Evolutionary conservation across 2,329 filamentous ascomycete genomes (phyloP).

Genomic region (Curvularia hawaiiensis): DNA sequence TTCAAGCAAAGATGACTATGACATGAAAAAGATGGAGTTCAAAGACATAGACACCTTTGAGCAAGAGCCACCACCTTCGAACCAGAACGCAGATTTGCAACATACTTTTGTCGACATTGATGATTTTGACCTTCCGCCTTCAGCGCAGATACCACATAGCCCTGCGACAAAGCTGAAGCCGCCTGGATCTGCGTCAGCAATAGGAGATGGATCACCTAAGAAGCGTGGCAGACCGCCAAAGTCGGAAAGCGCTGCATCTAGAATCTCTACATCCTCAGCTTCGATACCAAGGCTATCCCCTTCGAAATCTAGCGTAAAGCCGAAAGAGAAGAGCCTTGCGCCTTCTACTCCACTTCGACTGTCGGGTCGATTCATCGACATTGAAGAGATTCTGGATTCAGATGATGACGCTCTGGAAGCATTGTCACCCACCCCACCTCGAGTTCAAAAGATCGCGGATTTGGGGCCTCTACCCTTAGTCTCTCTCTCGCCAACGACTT

Average conservation of each 20-base stretch:
- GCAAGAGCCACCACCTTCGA: slow-evolving; percentile 33
- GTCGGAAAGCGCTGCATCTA: slow-evolving; percentile 14
- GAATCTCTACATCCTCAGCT: slow-evolving; percentile 8
- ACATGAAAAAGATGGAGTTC: slow-evolving; percentile 15
- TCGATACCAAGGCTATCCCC: slow-evolving; percentile 4
- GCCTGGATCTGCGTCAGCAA: slow-evolving; percentile 6
- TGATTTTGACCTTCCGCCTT: slow-evolving; percentile 29
- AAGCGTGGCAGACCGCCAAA: slow-evolving; percentile 33
- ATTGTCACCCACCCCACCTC: slow-evolving; percentile 44
- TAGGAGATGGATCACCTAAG: slow-evolving; percentile 18
- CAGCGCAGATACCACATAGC: slow-evolving; percentile 11
- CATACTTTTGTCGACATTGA: slow-evolving; percentile 36
- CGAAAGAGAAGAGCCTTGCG: neutral
- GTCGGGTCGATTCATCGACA: slow-evolving; percentile 35
- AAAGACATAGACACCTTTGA: slow-evolving; percentile 35
- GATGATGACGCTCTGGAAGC: slow-evolving; percentile 41
- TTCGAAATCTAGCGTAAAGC: slow-evolving; percentile 3
- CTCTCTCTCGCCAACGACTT: slow-evolving; percentile 4
- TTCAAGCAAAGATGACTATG: neutral
- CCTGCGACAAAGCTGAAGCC: neutral
- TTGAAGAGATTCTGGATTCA: slow-evolving; percentile 49
- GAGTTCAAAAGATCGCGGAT: slow-evolving; percentile 21
- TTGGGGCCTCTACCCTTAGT: slow-evolving; percentile 26
- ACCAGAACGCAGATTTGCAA: slow-evolving; percentile 29
- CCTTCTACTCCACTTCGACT: slow-evolving; percentile 24